These are phyloP conservation scores for Monoraphidium neglectum DNA, from an alignment of 139 green algal genomes.

Conservation along the genomic window DNA sequence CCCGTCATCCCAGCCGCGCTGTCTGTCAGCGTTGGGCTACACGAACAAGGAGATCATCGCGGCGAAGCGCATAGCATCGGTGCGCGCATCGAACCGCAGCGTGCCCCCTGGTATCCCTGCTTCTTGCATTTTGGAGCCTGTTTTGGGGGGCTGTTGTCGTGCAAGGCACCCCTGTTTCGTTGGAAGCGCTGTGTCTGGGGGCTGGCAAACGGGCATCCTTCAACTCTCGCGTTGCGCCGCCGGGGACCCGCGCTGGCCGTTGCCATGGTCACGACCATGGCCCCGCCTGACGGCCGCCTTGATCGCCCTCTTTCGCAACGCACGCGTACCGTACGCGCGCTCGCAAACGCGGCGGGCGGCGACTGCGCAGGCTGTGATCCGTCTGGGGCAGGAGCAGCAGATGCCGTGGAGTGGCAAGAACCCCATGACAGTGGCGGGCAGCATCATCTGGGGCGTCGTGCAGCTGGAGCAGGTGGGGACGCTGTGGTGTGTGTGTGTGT, in stretches of 20 bases:
- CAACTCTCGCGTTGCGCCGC: not conserved
- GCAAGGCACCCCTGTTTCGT: too few species aligned
- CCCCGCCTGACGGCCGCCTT: not conserved
- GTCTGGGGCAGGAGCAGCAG: not conserved
- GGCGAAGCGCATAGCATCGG: too few species aligned
- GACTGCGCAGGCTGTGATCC: not conserved
- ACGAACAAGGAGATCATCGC: too few species aligned
- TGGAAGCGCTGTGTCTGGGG: too few species aligned
- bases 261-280: not conserved
- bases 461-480: slow-evolving; percentile 14
- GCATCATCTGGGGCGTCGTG: slow-evolving; percentile 12
- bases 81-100: too few species aligned
- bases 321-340: slow-evolving; percentile 10
- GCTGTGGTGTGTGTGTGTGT: too few species aligned
- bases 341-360: not conserved
- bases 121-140: too few species aligned
- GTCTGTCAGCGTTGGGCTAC: too few species aligned
- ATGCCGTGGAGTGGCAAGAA: slow-evolving; percentile 22
- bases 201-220: not conserved
- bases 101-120: too few species aligned
- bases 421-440: slow-evolving; percentile 19
- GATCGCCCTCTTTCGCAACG: not conserved
- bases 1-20: too few species aligned
- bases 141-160: too few species aligned
- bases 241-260: not conserved